Base-by-base conservation (phyloP, 2,329 filamentous ascomycete species). In the Fusarium fracticaudum region DNA sequence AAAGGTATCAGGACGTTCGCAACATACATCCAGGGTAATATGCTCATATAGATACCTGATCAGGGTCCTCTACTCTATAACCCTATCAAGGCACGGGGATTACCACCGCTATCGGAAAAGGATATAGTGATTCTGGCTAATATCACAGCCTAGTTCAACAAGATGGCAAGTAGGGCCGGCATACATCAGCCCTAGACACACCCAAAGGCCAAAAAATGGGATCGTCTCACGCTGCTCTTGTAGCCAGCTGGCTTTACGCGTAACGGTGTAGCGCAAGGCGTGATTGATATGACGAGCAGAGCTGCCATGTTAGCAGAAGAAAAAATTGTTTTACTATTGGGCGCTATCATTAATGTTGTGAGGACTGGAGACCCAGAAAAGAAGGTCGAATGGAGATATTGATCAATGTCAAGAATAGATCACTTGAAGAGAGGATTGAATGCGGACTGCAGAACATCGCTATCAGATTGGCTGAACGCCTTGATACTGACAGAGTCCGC, bases 151-250 rank as follows among this genome's bases (percentile, higher is more conserved):
- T 18, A 40, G 10, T 20, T n/a, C 7, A 54, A 38, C 26, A 24
- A 40, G 4, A 54, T 38, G n/a, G 35, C 35, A 5, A 29, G 33
- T 40, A 35, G 17, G 6, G 40, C 29, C 15, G 33, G n/a, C 20
- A 18, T 54, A 14, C 18, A 54, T 17, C 18, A 17, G 2, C n/a
- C 35, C 3, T 54, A 18, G 51, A 38, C 5, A 2, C 51, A 54
- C 5, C n/a, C 33, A 0, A 54, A 54, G 3, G 33, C 24, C 11
- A 29, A 22, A 7, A 13, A 54, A 38, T 54, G 51, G 18, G 51
- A 54, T 17, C n/a, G 33, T n/a, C 35, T n/a, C 10, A 54, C 24
- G 0, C 5, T 54, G 7, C n/a, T 18, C 0, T 40, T 35, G 17
- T 54, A 24, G 35, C 24, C 29, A 0, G 35, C n/a, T 29, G 35